Conservation (phyloP, 2,329 filamentous ascomycete genomes). For the Penicillium sp. region DNA sequence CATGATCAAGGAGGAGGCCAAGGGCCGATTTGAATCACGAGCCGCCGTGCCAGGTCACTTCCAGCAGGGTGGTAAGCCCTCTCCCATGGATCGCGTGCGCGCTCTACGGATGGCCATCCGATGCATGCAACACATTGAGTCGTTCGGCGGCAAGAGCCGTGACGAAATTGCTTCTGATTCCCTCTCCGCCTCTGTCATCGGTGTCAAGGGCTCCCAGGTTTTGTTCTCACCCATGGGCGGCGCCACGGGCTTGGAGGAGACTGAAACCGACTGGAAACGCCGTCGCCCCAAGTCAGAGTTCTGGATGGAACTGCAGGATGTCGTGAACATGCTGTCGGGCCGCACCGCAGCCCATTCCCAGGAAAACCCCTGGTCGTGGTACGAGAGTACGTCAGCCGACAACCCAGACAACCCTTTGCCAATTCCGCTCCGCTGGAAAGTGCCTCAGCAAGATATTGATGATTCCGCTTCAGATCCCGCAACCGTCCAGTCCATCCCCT, state of each 20-base stretch:
- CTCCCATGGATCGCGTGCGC: conserved; percentile 90
- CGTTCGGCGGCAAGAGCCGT: conserved; percentile 60
- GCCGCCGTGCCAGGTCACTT: conserved; percentile 90
- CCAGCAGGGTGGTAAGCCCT: conserved; percentile 87
- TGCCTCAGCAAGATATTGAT: neutral
- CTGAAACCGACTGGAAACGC: conserved; percentile 89
- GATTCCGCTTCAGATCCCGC: conserved; percentile 12
- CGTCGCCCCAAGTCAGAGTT: conserved; percentile 76
- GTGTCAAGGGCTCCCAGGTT: conserved; percentile 82
- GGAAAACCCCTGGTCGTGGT: conserved; percentile 25
- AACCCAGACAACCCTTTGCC: conserved; percentile 3
- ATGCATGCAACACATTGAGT: conserved; percentile 86
- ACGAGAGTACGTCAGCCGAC: conserved; percentile 26
- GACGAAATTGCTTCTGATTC: conserved; percentile 67
- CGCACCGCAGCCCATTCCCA: conserved; percentile 45
- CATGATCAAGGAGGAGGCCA: conserved; percentile 90
- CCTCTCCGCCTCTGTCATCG: conserved; percentile 73
- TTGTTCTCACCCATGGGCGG: conserved; percentile 73
- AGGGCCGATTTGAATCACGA: conserved; percentile 84
- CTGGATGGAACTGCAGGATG: conserved; percentile 73
- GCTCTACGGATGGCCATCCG: conserved; percentile 89
- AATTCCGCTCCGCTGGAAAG: conserved; percentile 1
- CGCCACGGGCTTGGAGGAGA: conserved; percentile 62
- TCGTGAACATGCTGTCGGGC: conserved; percentile 79
- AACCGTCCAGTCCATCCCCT: conserved; percentile 15